Base-by-base conservation (phyloP, 2,329 filamentous ascomycete species). In the Akanthomyces muscarius region DNA sequence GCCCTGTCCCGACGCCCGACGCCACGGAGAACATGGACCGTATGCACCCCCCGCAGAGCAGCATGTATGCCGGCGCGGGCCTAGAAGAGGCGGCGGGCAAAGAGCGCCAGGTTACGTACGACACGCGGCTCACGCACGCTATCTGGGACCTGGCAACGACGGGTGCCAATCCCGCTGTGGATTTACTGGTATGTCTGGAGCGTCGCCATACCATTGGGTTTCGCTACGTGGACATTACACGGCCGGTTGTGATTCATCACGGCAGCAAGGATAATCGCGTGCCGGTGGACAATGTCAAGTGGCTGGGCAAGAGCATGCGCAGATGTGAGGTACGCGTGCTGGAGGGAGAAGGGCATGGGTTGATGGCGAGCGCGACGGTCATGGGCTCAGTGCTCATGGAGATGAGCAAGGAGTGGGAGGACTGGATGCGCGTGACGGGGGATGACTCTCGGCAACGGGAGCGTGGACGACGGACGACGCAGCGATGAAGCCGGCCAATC, bases 351-450 rank as follows among this genome's bases (percentile, higher is more conserved):
- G 92, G 93, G 3, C 95, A 99, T 72, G 94, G 95, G 0, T 79
- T 99, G 28, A 99, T 99, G 95, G 95, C 95, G 0, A 96, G 89
- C 68, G 93, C 95, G 0, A 81, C 82, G 16, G 94, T 98, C 51
- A 99, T 99, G 95, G 91, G 92, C 50, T 87, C 89, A 23, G 90
- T 98, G n/a, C 79, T 99, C 42, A 94, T 92, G 75, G 95, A 99
- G 77, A 96, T 99, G 71, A 90, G 91, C 59, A 88, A 88, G 68
- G 95, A 98, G 74, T 98, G 94, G 94, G 90, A 93, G 68, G 91
- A 94, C 70, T 94, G 90, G 90, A 87, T 86, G 71, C 83, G 85
- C 51, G 83, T 84, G 0, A 87, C 85, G 2, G 83, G 79, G 4
- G 67, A 71, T 0, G 75, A 77, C 28, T 71, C 71, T 10, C 68